Percentiles rank a stretch among this genome's conserved stretches.
phyloP scores from a whole-genome alignment of 305 asterid genomes.

The Vinca major region DNA sequence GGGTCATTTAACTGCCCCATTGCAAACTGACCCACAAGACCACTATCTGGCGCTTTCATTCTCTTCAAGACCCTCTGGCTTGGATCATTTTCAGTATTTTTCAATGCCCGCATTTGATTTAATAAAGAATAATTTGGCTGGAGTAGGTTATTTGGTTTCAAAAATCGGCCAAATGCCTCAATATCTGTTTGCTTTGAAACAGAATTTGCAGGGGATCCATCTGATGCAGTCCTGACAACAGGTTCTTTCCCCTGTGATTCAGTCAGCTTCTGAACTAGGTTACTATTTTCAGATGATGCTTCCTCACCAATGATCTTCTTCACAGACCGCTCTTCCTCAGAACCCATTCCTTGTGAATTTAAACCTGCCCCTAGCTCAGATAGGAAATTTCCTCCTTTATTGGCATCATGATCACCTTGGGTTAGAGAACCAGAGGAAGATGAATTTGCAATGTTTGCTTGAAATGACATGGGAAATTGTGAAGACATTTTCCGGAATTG shows the following conservation, averaged over 20 bases:
- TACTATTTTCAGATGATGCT: slow-evolving; percentile 23
- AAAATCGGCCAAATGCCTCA: slow-evolving; percentile 63
- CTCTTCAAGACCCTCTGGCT: slow-evolving; percentile 42
- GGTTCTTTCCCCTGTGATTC: slow-evolving; percentile 35
- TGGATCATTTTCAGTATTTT: slow-evolving; percentile 48
- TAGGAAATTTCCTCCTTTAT: slow-evolving; percentile 20
- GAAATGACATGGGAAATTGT: slow-evolving; percentile 30
- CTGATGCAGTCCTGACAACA: slow-evolving; percentile 20
- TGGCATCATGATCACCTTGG: slow-evolving; percentile 27
- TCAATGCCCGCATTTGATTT: slow-evolving; percentile 34
- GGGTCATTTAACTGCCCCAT: slow-evolving; percentile 28
- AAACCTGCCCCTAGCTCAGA: slow-evolving; percentile 22
- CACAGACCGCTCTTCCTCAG: slow-evolving; percentile 32
- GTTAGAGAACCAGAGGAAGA: slow-evolving; percentile 37
- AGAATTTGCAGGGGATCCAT: slow-evolving; percentile 47
- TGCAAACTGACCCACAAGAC: slow-evolving; percentile 29
- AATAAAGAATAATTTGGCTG: slow-evolving; percentile 34
- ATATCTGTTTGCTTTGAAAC: slow-evolving; percentile 45
- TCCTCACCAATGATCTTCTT: slow-evolving; percentile 36
- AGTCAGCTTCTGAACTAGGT: slow-evolving; percentile 26
- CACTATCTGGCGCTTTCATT: slow-evolving; percentile 38
- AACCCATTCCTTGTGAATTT: slow-evolving; percentile 26
- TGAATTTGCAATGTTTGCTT: slow-evolving; percentile 43
- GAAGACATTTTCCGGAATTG: slow-evolving; percentile 35
- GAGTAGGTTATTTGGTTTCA: slow-evolving; percentile 47